phyloP scores from a whole-genome alignment of 768 basidiomycete species.

The Boletus bicolor region DNA sequence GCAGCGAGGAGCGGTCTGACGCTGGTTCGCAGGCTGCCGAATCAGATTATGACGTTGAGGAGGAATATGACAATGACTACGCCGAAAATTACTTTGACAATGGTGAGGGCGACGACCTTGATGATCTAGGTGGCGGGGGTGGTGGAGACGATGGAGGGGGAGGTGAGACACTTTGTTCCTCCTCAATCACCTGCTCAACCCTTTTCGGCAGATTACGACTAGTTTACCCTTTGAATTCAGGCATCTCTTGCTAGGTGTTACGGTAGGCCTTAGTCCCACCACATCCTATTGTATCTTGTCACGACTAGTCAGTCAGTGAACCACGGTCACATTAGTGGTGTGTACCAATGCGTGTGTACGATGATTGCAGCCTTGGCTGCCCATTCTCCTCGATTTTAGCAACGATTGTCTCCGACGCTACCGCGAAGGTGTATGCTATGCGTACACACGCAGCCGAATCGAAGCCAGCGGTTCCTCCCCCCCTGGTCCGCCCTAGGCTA shows the following conservation, averaged over 20 bases:
- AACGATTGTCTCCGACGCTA: background rate
- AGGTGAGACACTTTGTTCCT: slow-evolving; percentile 29
- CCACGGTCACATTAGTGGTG: background rate
- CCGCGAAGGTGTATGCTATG: background rate
- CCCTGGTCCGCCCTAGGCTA: background rate
- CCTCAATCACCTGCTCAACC: background rate
- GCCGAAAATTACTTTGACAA: slow-evolving; percentile 91
- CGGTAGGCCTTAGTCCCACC: slow-evolving; percentile 2
- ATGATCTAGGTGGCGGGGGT: slow-evolving; percentile 71
- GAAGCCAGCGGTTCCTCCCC: background rate
- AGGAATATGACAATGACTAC: slow-evolving; percentile 91
- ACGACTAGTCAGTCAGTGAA: background rate
- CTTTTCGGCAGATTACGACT: slow-evolving; percentile 26
- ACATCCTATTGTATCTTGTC: background rate
- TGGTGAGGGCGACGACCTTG: slow-evolving; percentile 77
- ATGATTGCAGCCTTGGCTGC: background rate
- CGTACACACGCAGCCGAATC: background rate
- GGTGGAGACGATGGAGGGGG: slow-evolving; percentile 65
- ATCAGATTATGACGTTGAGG: slow-evolving; percentile 82
- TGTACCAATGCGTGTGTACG: background rate
- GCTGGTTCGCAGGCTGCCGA: slow-evolving; percentile 61
- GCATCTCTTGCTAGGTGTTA: background rate
- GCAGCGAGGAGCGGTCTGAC: slow-evolving; percentile 66
- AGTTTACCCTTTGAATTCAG: slow-evolving; percentile 4
- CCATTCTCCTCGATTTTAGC: background rate